Conservation (phyloP, 1,284 basidiomycete genomes). For the Cryptococcus deneoformans region DNA sequence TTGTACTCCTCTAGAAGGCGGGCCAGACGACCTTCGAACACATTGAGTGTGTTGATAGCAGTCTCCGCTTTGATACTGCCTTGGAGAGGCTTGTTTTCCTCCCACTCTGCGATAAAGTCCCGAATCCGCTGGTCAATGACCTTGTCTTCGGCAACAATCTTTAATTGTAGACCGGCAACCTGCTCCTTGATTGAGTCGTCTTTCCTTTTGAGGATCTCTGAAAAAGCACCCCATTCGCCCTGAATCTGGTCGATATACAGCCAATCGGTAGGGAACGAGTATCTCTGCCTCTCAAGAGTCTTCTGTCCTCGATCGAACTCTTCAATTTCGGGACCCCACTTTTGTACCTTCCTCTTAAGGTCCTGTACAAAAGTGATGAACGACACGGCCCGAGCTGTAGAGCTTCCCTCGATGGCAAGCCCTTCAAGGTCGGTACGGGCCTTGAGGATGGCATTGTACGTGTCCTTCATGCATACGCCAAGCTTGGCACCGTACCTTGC, state of each 20-base stretch:
- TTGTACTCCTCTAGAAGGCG: slow-evolving; percentile 91
- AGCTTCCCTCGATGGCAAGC: slow-evolving; percentile 64
- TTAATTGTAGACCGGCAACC: slow-evolving; percentile 63
- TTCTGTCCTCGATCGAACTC: slow-evolving; percentile 93
- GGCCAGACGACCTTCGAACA: slow-evolving; percentile 85
- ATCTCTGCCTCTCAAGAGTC: slow-evolving; percentile 93
- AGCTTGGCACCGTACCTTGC: slow-evolving; percentile 89
- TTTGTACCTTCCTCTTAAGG: slow-evolving; percentile 92
- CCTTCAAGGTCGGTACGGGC: slow-evolving; percentile 92
- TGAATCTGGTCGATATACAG: slow-evolving; percentile 96
- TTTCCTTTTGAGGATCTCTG: slow-evolving; percentile 96
- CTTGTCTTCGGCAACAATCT: slow-evolving; percentile 99
- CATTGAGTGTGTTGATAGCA: slow-evolving; percentile 91
- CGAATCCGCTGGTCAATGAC: slow-evolving; percentile 92
- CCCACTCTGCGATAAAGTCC: slow-evolving; percentile 90
- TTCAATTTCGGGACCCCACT: slow-evolving; percentile 97
- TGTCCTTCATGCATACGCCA: slow-evolving; percentile 92
- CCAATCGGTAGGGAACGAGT: slow-evolving; percentile 97
- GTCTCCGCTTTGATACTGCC: slow-evolving; percentile 93
- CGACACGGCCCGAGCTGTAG: slow-evolving; percentile 93
- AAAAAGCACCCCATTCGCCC: slow-evolving; percentile 98
- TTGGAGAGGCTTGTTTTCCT: slow-evolving; percentile 76
- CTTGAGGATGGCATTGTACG: slow-evolving; percentile 87
- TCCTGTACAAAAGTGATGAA: slow-evolving; percentile 99
- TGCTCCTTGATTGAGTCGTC: slow-evolving; percentile 99